Evolutionary conservation across 768 basidiomycete species (phyloP).

Genomic region (Clathrus columnatus): DNA sequence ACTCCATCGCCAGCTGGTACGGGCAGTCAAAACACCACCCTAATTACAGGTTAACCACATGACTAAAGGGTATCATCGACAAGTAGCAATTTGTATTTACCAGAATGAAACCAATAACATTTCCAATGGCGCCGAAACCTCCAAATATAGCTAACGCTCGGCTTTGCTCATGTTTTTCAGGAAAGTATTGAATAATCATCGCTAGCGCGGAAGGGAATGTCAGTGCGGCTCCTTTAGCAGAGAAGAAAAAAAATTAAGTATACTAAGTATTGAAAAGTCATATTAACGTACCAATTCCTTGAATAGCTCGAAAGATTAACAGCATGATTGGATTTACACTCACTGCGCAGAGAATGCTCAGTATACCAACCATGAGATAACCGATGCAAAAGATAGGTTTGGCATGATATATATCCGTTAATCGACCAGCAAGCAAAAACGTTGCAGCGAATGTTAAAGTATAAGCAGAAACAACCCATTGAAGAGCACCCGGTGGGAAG

Average conservation of each 20-base stretch:
- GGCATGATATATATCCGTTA: conserved; percentile 31
- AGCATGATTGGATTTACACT: conserved; percentile 24
- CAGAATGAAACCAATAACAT: conserved; percentile 23
- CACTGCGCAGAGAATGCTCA: conserved; percentile 25
- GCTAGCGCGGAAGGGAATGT: conserved; percentile 44
- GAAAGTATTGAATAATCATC: conserved; percentile 42
- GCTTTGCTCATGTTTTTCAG: conserved; percentile 37
- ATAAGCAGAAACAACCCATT: conserved; percentile 36
- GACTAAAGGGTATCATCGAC: not conserved
- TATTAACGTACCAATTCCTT: conserved; percentile 18
- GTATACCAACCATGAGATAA: conserved; percentile 19
- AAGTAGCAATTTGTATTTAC: not conserved
- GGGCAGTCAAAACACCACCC: conserved; percentile 9
- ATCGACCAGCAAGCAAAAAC: conserved; percentile 30
- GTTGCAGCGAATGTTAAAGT: conserved; percentile 33
- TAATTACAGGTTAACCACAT: not conserved
- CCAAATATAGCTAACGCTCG: conserved; percentile 40
- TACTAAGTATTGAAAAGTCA: too few species aligned
- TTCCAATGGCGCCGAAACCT: conserved; percentile 37
- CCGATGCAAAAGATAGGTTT: conserved; percentile 24
- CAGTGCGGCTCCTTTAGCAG: conserved; percentile 34
- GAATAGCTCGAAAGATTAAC: conserved; percentile 25
- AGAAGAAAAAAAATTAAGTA: not conserved
- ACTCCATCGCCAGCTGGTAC: conserved; percentile 8
- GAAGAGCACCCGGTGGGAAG: conserved; percentile 4